These are phyloP conservation scores for Aethionema arabicum DNA, from an alignment of 345 rosid genomes.

Conservation along the genomic window DNA sequence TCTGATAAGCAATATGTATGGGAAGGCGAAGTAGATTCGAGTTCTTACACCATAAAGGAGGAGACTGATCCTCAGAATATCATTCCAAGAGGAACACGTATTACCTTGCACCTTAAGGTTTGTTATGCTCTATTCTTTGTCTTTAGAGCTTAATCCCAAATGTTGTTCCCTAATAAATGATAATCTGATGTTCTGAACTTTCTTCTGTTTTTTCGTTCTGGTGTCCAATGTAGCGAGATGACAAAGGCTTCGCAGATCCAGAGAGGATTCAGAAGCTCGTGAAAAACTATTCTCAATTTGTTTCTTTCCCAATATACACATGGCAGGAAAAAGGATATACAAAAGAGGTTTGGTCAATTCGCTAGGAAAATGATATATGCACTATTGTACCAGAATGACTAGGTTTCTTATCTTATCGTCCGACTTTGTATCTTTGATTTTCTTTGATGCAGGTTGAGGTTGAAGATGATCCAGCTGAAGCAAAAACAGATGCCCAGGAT, in stretches of 20 bases:
- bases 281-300: slow-evolving; percentile 95
- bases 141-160: slow-evolving; percentile 18
- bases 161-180: background rate
- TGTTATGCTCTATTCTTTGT: slow-evolving; percentile 10
- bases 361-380: slow-evolving; percentile 1
- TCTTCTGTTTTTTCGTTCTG: slow-evolving; percentile 5
- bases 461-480: slow-evolving; percentile 86
- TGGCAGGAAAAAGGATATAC: slow-evolving; percentile 98
- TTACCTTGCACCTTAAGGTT: slow-evolving; percentile 90
- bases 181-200: slow-evolving; percentile 28
- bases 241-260: slow-evolving; percentile 89
- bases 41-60: slow-evolving; percentile 77
- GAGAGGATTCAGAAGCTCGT: slow-evolving; percentile 91
- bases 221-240: slow-evolving; percentile 55
- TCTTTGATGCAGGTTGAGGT: slow-evolving; percentile 70
- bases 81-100: slow-evolving; percentile 84
- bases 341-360: slow-evolving; percentile 79
- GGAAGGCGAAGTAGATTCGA: slow-evolving; percentile 94
- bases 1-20: slow-evolving; percentile 91
- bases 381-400: background rate
- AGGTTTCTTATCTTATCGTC: background rate
- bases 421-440: slow-evolving; percentile 1
- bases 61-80: slow-evolving; percentile 79
- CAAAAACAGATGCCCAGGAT: slow-evolving; percentile 56
- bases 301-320: slow-evolving; percentile 95